Evolutionary conservation across 169 alveolate genomes (phyloP).

Genomic region (Cryptosporidium sp.): DNA sequence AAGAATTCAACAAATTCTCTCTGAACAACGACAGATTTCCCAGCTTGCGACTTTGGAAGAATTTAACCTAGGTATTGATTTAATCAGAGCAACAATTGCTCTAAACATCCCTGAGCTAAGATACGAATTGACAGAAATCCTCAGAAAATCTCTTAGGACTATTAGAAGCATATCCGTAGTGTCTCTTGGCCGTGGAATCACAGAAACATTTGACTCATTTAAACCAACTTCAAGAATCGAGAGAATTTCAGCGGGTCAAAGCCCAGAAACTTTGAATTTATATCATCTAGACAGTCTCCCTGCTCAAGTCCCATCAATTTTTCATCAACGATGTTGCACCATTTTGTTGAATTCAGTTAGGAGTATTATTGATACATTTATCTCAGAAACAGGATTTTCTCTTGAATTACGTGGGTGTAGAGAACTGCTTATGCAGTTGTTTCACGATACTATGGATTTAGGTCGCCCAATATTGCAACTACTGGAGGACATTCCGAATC

Average conservation of each 20-base stretch:
- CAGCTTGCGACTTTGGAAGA: conserved; percentile 68
- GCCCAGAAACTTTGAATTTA: conserved; percentile 21
- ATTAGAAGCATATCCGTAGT: conserved; percentile 60
- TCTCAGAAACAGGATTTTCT: conserved; percentile 27
- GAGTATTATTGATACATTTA: conserved; percentile 49
- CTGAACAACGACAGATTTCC: conserved; percentile 14
- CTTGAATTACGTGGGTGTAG: conserved; percentile 41
- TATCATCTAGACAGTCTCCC: conserved; percentile 55
- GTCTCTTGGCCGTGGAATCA: conserved; percentile 69
- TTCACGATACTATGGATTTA: conserved; percentile 71
- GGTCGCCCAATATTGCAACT: conserved; percentile 74
- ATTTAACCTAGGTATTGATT: conserved; percentile 36
- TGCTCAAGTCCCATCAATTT: conserved; percentile 67
- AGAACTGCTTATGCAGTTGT: conserved; percentile 58
- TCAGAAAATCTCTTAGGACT: conserved; percentile 49
- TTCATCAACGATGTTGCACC: conserved; percentile 53
- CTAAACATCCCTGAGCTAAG: neutral
- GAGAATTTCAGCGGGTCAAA: conserved; percentile 53
- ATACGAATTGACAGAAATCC: conserved; percentile 11
- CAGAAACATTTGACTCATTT: conserved; percentile 59
- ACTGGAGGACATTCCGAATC: conserved; percentile 67
- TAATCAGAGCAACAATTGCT: conserved; percentile 24
- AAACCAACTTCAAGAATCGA: conserved; percentile 55
- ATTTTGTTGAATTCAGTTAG: conserved; percentile 44
- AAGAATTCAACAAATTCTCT: conserved; percentile 19